Base-by-base conservation (phyloP, 768 basidiomycete species). In the Suillus subalutaceus region DNA sequence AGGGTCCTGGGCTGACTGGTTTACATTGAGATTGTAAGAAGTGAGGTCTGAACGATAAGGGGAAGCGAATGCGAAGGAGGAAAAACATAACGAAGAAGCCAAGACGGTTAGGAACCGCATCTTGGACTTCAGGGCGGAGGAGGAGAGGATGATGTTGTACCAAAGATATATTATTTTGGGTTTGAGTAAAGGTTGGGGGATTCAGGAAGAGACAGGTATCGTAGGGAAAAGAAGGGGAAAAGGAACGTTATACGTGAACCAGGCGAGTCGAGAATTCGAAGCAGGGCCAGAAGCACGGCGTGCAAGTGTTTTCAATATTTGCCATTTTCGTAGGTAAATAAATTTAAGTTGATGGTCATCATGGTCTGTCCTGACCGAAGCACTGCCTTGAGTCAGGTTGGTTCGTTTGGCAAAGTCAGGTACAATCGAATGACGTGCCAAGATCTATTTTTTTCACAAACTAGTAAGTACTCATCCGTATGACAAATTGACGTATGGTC, bases 11-110 rank as follows among this genome's bases (percentile, higher is more conserved):
- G 93, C 91, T 75, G 88, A 82, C 76, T 90, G 81, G 79, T 93
- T 93, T 71, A 82, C 71, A 77, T 96, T 95, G 76, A 95, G 78
- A 75, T 96, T 95, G 81, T 89, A 94, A 70, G 86, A 81, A 46
- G 80, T 79, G 68, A 93, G 86, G 72, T 89, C 84, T 6, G 86
- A 83, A 30, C 84, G 81, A 71, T 90, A 95, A 0, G 91, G 92
- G 12, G 90, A 88, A 2, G 90, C 87, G 60, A 79, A 66, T 63
- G 81, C 83, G 70, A 78, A 74, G 66, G 73, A 70, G 70, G 79
- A 66, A 65, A 86, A 71, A 60, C 65, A 64, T 64, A 70, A 6
- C 1, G 38, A 64, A 2, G 63, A 62, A 57, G 67, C 56, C 48
- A 74, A 46, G 69, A 84, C 77, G 78, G 82, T 74, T 64, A 78